Conservation (phyloP, 139 green algal species). For the Marvania coccoides region DNA sequence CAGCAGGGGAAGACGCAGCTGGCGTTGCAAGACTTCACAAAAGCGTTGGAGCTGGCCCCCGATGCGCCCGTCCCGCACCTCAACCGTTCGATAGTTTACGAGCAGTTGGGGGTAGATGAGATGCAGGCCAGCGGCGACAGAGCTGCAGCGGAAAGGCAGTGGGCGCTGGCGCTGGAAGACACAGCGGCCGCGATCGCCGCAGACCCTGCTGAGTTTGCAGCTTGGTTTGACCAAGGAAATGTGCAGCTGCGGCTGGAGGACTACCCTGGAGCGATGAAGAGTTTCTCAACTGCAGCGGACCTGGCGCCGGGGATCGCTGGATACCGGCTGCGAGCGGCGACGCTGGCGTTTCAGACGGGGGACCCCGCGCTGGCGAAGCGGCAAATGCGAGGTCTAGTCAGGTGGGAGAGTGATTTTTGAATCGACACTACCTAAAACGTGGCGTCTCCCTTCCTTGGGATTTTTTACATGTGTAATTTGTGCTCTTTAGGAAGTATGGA, state of each 20-base stretch:
- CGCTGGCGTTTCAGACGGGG: slow-evolving; percentile 20
- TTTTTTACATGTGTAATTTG: background rate
- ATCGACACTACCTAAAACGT: no score
- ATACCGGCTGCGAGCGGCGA: slow-evolving; percentile 19
- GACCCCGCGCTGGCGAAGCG: background rate
- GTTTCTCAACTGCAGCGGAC: slow-evolving; percentile 14
- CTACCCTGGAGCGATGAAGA: slow-evolving; percentile 3
- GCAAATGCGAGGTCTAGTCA: background rate
- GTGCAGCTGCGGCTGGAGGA: slow-evolving; percentile 18
- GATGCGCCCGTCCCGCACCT: slow-evolving; percentile 23
- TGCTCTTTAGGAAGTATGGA: slow-evolving; percentile 8
- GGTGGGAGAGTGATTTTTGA: background rate
- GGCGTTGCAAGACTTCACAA: slow-evolving; percentile 13
- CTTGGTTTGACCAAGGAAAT: slow-evolving; percentile 23
- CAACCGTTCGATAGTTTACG: slow-evolving; percentile 11
- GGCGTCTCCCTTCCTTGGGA: no score
- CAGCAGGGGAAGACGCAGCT: slow-evolving; percentile 2
- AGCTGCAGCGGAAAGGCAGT: background rate
- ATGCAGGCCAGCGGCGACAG: background rate
- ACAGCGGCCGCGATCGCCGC: slow-evolving; percentile 4
- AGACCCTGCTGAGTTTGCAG: slow-evolving; percentile 23
- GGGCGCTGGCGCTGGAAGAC: slow-evolving; percentile 1
- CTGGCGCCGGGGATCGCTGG: slow-evolving; percentile 26
- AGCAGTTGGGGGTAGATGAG: slow-evolving; percentile 9
- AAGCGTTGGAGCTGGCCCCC: slow-evolving; percentile 8